These are phyloP conservation scores for Serendipita sp. DNA, from an alignment of 768 basidiomycete genomes.

Conservation along the genomic window DNA sequence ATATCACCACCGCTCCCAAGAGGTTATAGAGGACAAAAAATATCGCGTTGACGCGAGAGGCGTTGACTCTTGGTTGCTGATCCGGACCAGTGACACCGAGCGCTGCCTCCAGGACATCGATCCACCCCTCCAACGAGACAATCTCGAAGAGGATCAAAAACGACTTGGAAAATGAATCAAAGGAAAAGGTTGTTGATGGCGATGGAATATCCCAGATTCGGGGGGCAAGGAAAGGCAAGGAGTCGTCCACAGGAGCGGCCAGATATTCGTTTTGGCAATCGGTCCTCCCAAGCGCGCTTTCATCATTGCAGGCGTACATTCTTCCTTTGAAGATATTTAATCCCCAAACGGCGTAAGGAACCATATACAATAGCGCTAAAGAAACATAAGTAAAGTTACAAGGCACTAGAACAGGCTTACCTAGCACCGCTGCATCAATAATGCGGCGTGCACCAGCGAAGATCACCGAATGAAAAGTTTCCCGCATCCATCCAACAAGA, in stretches of 20 bases:
- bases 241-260: constrained; percentile 32
- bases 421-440: constrained; percentile 70
- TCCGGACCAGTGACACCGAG: constrained; percentile 60
- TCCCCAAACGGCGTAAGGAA: constrained; percentile 88
- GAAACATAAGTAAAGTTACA: background rate
- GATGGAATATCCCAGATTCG: constrained; percentile 82
- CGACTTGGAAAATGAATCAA: constrained; percentile 71
- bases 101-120: constrained; percentile 75
- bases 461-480: constrained; percentile 74
- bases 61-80: constrained; percentile 55
- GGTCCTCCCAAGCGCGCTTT: constrained; percentile 30
- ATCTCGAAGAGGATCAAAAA: constrained; percentile 91
- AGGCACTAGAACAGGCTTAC: background rate
- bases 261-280: constrained; percentile 66
- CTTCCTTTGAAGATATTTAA: constrained; percentile 80
- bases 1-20: constrained; percentile 75
- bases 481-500: constrained; percentile 69
- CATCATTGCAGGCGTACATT: constrained; percentile 76
- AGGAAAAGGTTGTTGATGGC: constrained; percentile 70
- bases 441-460: constrained; percentile 76
- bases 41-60: constrained; percentile 66
- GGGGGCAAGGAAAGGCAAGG: constrained; percentile 60
- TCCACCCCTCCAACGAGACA: constrained; percentile 91
- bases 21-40: constrained; percentile 89
- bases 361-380: constrained; percentile 70